These are phyloP conservation scores for Macrolepiota fuliginosa DNA, from an alignment of 768 basidiomycete species.

Conservation along the genomic window DNA sequence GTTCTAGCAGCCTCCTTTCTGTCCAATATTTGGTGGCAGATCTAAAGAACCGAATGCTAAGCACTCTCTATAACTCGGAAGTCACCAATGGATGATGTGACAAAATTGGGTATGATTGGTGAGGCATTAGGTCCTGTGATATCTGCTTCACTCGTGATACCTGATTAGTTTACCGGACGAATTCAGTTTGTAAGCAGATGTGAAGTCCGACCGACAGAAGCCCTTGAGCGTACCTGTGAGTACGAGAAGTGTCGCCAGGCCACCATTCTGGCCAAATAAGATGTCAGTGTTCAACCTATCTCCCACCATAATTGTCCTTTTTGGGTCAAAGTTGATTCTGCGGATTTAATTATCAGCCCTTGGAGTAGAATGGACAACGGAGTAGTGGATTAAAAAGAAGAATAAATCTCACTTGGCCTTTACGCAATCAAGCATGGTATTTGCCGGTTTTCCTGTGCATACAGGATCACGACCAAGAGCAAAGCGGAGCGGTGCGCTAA, in stretches of 20 bases:
- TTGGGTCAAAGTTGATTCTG: slow-evolving; percentile 85
- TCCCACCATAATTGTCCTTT: slow-evolving; percentile 90
- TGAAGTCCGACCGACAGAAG: not conserved
- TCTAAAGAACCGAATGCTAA: slow-evolving; percentile 14
- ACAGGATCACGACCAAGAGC: slow-evolving; percentile 70
- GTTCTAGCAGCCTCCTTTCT: slow-evolving; percentile 2
- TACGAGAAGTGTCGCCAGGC: slow-evolving; percentile 85
- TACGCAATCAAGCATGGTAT: slow-evolving; percentile 92
- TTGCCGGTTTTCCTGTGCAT: slow-evolving; percentile 88
- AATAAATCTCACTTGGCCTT: slow-evolving; percentile 48
- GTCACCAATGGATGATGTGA: slow-evolving; percentile 82
- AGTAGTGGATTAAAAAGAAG: not conserved
- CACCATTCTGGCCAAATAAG: slow-evolving; percentile 84
- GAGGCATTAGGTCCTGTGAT: slow-evolving; percentile 72
- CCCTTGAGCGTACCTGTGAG: slow-evolving; percentile 65
- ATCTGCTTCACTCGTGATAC: slow-evolving; percentile 74
- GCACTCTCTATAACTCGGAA: slow-evolving; percentile 41
- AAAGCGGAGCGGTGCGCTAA: slow-evolving; percentile 79
- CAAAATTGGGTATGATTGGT: slow-evolving; percentile 74
- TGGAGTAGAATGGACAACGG: slow-evolving; percentile 7
- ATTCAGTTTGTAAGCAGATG: not conserved
- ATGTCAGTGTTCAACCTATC: slow-evolving; percentile 97
- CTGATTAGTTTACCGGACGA: slow-evolving; percentile 32
- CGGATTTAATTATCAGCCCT: slow-evolving; percentile 5
- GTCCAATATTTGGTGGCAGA: not conserved